Evolutionary conservation across 2,329 filamentous ascomycete species (phyloP).

Genomic region (Setomelanomma holmii): DNA sequence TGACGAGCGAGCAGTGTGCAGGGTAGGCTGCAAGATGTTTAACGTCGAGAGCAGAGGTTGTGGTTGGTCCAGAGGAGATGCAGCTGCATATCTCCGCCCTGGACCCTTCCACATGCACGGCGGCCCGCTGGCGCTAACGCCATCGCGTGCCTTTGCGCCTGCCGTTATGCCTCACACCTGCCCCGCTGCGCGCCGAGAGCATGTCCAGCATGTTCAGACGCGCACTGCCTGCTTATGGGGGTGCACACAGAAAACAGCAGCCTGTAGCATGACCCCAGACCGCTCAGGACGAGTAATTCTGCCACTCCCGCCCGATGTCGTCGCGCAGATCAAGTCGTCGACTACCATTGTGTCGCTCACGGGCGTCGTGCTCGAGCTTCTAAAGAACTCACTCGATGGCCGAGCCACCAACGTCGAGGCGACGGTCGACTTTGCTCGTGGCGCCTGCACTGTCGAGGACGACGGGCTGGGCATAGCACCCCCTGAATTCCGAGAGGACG

Average conservation of each 20-base stretch:
- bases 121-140: slow-evolving; percentile 15
- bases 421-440: slow-evolving; percentile 75
- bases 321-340: slow-evolving; percentile 84
- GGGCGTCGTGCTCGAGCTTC: slow-evolving; percentile 72
- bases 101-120: slow-evolving; percentile 19
- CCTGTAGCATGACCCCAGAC: slow-evolving; percentile 20
- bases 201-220: slow-evolving; percentile 16
- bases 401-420: slow-evolving; percentile 72
- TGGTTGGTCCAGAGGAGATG: too few species aligned
- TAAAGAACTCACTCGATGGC: slow-evolving; percentile 88
- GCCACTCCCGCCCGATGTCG: slow-evolving; percentile 72
- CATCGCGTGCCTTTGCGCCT: too few species aligned
- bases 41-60: too few species aligned
- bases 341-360: slow-evolving; percentile 78
- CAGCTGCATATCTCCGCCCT: slow-evolving; percentile 15
- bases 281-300: slow-evolving; percentile 58
- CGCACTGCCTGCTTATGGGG: slow-evolving; percentile 6
- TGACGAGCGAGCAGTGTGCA: too few species aligned
- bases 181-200: too few species aligned
- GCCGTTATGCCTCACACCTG: too few species aligned
- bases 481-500: slow-evolving; percentile 72
- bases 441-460: slow-evolving; percentile 82
- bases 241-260: slow-evolving; percentile 3
- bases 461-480: slow-evolving; percentile 80
- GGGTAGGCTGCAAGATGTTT: too few species aligned